These are phyloP conservation scores for Penicillium glabrum DNA, from an alignment of 2,329 filamentous ascomycete genomes.

Conservation along the genomic window DNA sequence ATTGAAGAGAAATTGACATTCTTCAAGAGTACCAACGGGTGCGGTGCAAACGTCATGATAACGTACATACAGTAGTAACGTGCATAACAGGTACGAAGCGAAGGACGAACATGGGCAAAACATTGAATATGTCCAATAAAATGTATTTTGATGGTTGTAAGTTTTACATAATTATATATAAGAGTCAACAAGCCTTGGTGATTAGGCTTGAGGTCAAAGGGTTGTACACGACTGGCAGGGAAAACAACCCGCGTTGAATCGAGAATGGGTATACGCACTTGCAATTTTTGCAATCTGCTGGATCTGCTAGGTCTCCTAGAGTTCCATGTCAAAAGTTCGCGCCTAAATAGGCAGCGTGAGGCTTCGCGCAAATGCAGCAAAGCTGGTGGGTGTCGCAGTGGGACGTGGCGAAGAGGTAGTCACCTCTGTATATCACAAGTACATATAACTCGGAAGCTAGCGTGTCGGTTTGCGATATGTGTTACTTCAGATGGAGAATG, in stretches of 20 bases:
- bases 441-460: neutral
- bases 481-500: neutral
- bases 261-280: neutral
- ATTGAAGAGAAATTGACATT: neutral
- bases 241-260: neutral
- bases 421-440: neutral
- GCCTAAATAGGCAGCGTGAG: neutral
- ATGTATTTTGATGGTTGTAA: neutral
- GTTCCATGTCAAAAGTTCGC: neutral
- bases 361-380: neutral
- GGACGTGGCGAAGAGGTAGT: neutral
- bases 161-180: neutral
- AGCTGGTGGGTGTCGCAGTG: neutral
- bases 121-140: neutral
- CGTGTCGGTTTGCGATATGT: neutral
- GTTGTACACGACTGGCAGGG: neutral
- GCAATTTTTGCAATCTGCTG: neutral
- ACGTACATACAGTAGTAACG: neutral
- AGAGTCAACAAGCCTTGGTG: neutral
- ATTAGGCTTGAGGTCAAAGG: too few species aligned
- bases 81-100: neutral
- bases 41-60: neutral
- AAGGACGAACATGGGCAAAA: neutral
- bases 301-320: neutral
- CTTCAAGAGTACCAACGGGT: neutral